Evolutionary conservation across 1,284 basidiomycete species (phyloP), one percentile per base, ranked within the genome.

Genomic region (Ceratobasidium sp.): DNA sequence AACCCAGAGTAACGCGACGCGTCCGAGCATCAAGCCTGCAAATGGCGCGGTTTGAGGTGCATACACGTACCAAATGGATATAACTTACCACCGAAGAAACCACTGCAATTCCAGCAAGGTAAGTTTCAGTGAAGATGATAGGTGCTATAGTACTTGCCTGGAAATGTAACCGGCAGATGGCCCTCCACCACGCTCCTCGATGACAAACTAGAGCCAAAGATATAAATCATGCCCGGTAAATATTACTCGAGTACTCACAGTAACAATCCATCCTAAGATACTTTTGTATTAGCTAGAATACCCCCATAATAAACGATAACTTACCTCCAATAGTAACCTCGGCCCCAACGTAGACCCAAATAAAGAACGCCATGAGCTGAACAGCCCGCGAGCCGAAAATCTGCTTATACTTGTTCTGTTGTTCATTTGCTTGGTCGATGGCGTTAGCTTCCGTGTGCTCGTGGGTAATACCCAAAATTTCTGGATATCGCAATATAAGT

Each of bases 121-220:
- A 21, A 58, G 14, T 8, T 9, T 54, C 38, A 41, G 18, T 21
- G n/a, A 2, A 46, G 46, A 26, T 14, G n/a, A n/a, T n/a, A n/a
- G n/a, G n/a, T 14, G 18, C 16, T 16, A 9, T 21, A 30, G 9
- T 61, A 61, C 58, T 28, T 61, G n/a, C 58, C 58, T 61, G 14
- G 82, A 82, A 57, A 83, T 80, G 72, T 82, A 82, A 0, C 82
- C 81, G 14, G 81, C 77, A 43, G 73, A 80, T 1, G 80, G 76
- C 50, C 78, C 79, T 21, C 81, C 81, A 32, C 78, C 77, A 13
- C 81, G 79, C 73, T 79, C 79, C 44, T 81, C 69, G 50, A 78
- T 76, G 18, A 16, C 52, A 50, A 47, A 69, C 63, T 66, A 54
- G 11, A 26, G 21, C 28, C 16, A n/a, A 38, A 35, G 8, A 14